These are phyloP conservation scores for Hypocrella siamensis DNA, from an alignment of 2,329 filamentous ascomycete genomes.

Conservation along the genomic window DNA sequence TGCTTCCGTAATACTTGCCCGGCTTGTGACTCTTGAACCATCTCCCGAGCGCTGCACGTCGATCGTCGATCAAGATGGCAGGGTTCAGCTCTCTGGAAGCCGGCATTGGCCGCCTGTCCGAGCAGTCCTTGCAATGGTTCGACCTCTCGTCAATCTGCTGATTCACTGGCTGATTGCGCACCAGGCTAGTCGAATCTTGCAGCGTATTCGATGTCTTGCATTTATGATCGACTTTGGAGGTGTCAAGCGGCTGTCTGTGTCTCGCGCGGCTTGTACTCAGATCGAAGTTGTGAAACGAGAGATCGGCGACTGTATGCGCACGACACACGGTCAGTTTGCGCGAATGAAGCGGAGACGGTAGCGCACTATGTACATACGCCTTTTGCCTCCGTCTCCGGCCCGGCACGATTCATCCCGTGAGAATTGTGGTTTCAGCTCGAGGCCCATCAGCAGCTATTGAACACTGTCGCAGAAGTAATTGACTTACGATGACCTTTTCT, in stretches of 20 bases:
- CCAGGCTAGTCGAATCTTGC: neutral
- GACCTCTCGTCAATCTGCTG: too few species aligned
- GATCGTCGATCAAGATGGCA: too few species aligned
- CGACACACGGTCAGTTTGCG: neutral
- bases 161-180: too few species aligned
- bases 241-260: neutral
- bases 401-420: neutral
- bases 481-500: constrained; percentile 3
- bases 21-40: too few species aligned
- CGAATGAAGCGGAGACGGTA: neutral
- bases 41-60: too few species aligned
- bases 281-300: constrained; percentile 3
- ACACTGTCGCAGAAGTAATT: neutral
- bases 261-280: neutral
- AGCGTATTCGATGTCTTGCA: neutral
- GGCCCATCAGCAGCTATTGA: neutral
- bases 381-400: neutral
- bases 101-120: too few species aligned
- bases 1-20: too few species aligned
- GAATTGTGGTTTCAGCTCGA: constrained; percentile 3
- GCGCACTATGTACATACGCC: neutral
- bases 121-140: too few species aligned
- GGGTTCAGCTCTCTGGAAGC: too few species aligned
- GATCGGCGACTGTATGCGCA: constrained; percentile 1
- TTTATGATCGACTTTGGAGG: neutral